Evolutionary conservation across 371 early-diverging fungal species (phyloP), one percentile per base, ranked within the genome.

Genomic region (Rhizopus stolonifer): DNA sequence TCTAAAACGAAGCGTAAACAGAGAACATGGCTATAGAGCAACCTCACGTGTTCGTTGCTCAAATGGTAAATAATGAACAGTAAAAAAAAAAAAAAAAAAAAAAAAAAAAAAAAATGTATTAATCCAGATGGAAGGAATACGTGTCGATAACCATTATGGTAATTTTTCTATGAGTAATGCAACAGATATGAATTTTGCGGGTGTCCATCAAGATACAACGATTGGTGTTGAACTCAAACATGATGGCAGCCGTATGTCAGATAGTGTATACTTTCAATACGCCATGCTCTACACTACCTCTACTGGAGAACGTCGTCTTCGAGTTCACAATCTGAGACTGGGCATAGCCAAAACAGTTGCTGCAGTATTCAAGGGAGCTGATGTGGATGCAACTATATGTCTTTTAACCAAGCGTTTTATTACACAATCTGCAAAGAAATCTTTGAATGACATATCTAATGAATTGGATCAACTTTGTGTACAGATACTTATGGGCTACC

Each of bases 241-340:
- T 61, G 96, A 96, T 43, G 90, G 89, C 23, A 31, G 46, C 11
- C 92, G 88, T 61, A 68, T 98, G 23, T 85, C 90, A 38, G 93
- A 95, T 50, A 86, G 85, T 56, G 86, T 83, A 2, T 85, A 83
- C 33, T 84, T 96, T 79, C 97, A 98, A 63, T 83, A 82, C 21
- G 98, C 98, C 1, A 67, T 96, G 42, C 77, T 98, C 22, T 96
- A 98, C 72, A 98, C 98, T 4, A 91, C 94, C 0, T 75, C 85
- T 0, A 68, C 68, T 25, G 98, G 98, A 2, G 75, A 92, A 56
- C 87, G 98, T n/a, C 81, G 95, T 11, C 92, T 98, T 17, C 85
- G 98, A 19, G 87, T 96, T 19, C 91, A 92, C 64, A 96, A 92
- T 65, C 61, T 93, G 62, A 79, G 88, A 13, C 65, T 94, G 6